Evolutionary conservation across 495 filamentous ascomycete species (phyloP).

Genomic region (Daldinia decipiens): DNA sequence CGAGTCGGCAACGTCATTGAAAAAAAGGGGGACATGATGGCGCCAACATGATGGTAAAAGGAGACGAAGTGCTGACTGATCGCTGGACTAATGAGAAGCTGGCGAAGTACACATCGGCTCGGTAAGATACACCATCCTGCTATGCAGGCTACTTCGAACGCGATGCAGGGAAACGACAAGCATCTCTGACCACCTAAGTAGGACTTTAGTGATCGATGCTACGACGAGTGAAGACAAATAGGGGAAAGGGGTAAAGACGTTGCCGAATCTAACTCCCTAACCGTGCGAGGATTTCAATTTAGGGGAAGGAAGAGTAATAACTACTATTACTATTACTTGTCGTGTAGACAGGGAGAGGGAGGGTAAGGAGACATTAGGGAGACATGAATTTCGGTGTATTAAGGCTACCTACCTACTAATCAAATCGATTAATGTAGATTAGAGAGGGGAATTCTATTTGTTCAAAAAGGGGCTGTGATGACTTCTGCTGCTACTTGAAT

Average conservation of each 20-base stretch:
- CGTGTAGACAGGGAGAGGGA: background rate
- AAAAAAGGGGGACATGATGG: constrained; percentile 16
- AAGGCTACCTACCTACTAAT: constrained; percentile 12
- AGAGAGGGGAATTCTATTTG: constrained; percentile 10
- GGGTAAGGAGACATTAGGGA: background rate
- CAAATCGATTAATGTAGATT: constrained; percentile 13
- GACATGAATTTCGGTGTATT: constrained; percentile 30
- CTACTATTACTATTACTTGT: background rate
- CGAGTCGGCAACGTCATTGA: constrained; percentile 34
- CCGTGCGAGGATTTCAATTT: constrained; percentile 16
- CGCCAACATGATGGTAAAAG: constrained; percentile 21
- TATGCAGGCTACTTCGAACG: constrained; percentile 36
- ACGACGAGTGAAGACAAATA: constrained; percentile 9
- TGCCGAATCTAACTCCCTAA: constrained; percentile 32
- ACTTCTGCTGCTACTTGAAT: constrained; percentile 21
- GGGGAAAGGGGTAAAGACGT: background rate
- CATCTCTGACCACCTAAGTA: constrained; percentile 28
- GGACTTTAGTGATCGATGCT: constrained; percentile 28
- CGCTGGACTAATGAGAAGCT: constrained; percentile 15
- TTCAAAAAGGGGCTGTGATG: constrained; percentile 19
- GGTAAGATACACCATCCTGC: constrained; percentile 26
- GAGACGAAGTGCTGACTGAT: constrained; percentile 26
- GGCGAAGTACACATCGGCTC: constrained; percentile 34
- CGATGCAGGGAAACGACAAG: constrained; percentile 37
- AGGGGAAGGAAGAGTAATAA: constrained; percentile 1